A percentile compares a stretch with the other conserved stretches of the same genome.
These are phyloP conservation scores for Yamadazyma insecticola DNA, from an alignment of 805 yeast genomes.

Conservation along the genomic window DNA sequence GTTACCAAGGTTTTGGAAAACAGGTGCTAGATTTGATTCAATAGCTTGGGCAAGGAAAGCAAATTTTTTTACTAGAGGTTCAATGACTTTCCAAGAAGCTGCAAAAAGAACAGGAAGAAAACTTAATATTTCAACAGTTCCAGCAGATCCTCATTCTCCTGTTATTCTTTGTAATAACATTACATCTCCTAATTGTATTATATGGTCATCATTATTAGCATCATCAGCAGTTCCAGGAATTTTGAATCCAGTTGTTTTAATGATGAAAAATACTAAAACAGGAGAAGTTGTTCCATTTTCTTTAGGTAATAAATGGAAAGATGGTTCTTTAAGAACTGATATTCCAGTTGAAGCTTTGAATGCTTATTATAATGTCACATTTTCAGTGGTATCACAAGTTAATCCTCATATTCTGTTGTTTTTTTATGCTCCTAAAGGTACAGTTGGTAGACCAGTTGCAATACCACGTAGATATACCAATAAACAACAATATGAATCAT, in stretches of 20 bases:
- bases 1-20: conserved; percentile 61
- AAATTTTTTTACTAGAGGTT: conserved; percentile 68
- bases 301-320: conserved; percentile 73
- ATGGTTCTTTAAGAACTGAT: conserved; percentile 75
- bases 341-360: conserved; percentile 71
- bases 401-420: conserved; percentile 77
- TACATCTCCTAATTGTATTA: conserved; percentile 74
- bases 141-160: conserved; percentile 79
- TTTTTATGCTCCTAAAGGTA: conserved; percentile 74
- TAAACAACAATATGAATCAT: conserved; percentile 30
- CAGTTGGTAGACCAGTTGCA: conserved; percentile 75
- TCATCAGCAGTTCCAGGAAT: conserved; percentile 84
- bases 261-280: conserved; percentile 52
- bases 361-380: conserved; percentile 71
- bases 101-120: conserved; percentile 64
- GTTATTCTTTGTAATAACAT: conserved; percentile 72
- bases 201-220: conserved; percentile 76
- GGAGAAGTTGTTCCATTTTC: conserved; percentile 57
- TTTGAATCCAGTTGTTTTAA: conserved; percentile 70
- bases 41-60: conserved; percentile 68
- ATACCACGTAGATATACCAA: conserved; percentile 40
- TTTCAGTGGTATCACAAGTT: conserved; percentile 74
- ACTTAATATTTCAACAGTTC: conserved; percentile 72
- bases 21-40: conserved; percentile 78
- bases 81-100: conserved; percentile 68